Evolutionary conservation across 106 monocot species (phyloP), one percentile per base, ranked within the genome.

Genomic region (Dactylorhiza incarnata): DNA sequence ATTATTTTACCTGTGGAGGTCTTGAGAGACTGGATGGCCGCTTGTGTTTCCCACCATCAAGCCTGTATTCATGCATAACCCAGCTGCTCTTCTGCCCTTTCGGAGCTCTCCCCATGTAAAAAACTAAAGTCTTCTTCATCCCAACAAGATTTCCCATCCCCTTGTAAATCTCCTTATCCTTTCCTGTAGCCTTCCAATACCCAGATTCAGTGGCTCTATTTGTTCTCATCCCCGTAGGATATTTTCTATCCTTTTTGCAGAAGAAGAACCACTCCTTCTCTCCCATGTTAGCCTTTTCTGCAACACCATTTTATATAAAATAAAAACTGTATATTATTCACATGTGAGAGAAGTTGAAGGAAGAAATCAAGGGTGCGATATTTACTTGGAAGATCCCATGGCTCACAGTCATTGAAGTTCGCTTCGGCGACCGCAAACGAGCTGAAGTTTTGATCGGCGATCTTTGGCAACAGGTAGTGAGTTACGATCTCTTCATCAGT

Each of bases 381-480:
- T 15, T 47, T 71, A 71, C 71, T 71, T 48, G 71, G 71, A 48
- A 71, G 71, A 45, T 71, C 71, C 71, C 71, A 71, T 22, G 71
- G 71, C 48, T 71, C 71, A n/a, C 71, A 19, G 44, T 48, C n/a
- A 19, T 71, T 71, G 45, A 71, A 48, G 11, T 71, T 48, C 2
- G 48, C 71, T 48, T 71, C 71, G n/a, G 47, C 14, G 16, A 71
- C 47, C 46, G 71, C 71, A 6, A 71, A 5, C 4, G 46, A 45
- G 71, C 45, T 48, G 71, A 71, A 71, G 45, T 10, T 71, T 48
- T 4, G 47, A 48, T 71, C 45, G 46, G 5, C 20, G 71, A 48
- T 48, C 44, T 71, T 71, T 4, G 45, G 17, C 48, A 19, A 48
- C 6, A 71, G 47, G 71, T 71, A 71, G 71, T 71, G 47, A 9